These are phyloP conservation scores for Saccharomyces hybrid DNA, from an alignment of 1,139 yeast species.

Conservation along the genomic window DNA sequence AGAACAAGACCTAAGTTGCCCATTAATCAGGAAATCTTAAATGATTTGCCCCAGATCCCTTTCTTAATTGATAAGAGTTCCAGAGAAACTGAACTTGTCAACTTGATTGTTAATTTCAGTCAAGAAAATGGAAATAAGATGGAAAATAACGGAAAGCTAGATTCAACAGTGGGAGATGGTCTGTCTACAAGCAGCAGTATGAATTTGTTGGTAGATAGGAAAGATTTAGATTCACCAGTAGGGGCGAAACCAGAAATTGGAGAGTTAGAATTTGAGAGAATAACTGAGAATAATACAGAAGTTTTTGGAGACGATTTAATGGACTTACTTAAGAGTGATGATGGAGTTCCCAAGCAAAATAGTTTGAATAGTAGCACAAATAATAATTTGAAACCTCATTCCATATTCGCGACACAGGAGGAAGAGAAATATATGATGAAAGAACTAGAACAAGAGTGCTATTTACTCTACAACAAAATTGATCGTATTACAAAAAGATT, in stretches of 20 bases:
- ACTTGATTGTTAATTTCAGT: conserved; percentile 34
- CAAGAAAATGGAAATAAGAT: conserved; percentile 6
- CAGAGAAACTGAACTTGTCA: conserved; percentile 50
- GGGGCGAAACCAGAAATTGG: conserved; percentile 19
- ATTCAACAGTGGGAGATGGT: background rate
- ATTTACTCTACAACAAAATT: conserved; percentile 20
- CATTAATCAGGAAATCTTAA: conserved; percentile 41
- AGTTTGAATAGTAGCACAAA: conserved; percentile 7
- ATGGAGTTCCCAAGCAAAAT: conserved; percentile 8
- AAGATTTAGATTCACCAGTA: conserved; percentile 2
- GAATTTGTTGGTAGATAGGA: background rate
- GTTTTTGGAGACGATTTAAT: conserved; percentile 28
- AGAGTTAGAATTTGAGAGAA: conserved; percentile 29
- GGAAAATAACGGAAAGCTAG: background rate
- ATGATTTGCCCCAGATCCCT: conserved; percentile 61
- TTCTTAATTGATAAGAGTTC: conserved; percentile 60
- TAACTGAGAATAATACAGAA: conserved; percentile 28
- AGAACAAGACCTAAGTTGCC: conserved; percentile 31
- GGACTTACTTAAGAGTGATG: conserved; percentile 11
- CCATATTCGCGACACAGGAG: conserved; percentile 1
- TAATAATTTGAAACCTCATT: background rate
- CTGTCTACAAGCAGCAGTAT: background rate
- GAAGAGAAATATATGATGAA: conserved; percentile 10
- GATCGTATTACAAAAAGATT: conserved; percentile 20
- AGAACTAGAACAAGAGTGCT: conserved; percentile 22